Evolutionary conservation across 306 rosid species (phyloP), one percentile per base, ranked within the genome.

Genomic region (Mucuna pruriens): DNA sequence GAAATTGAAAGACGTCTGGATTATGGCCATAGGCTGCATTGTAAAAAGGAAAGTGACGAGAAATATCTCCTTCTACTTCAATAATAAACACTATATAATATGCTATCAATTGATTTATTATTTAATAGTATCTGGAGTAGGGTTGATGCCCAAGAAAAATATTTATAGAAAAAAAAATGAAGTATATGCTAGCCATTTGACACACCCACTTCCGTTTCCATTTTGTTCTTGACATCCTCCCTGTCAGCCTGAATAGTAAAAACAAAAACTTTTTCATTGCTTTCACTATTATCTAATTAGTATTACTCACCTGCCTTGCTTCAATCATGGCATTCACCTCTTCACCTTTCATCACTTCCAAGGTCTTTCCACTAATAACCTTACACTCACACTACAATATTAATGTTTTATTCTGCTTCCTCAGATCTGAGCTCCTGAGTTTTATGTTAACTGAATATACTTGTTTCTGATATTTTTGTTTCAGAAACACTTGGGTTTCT

Each of bases 401-500:
- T 61, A 61, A 15, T 25, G 11, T 57, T 29, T 15, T 12, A 2
- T 46, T 17, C 10, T 34, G 2, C 20, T 12, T 1, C 12, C n/a
- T n/a, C 13, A 61, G 40, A 26, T 33, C 39, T 64, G 13, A 23
- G 19, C 34, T 40, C 7, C 48, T 57, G 0, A 38, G 7, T 22
- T 23, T 52, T 1, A 25, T 12, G 2, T 36, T 15, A 5, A 45
- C 7, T 23, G 20, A 51, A 36, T 9, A 38, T 9, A 26, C 26
- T 61, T 61, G 2, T 48, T 46, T 78, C 13, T 77, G 68, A 34
- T 62, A 12, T 7, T 46, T 44, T 73, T 10, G 55, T 58, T 46
- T 29, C 92, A 90, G 93, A 88, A 83, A 62, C 89, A 89, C 6
- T 57, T 85, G 61, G 72, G 86, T 39, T 80, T 80, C 58, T 84